Conservation (phyloP, 345 rosid genomes). For the Atalantia buxifolia region DNA sequence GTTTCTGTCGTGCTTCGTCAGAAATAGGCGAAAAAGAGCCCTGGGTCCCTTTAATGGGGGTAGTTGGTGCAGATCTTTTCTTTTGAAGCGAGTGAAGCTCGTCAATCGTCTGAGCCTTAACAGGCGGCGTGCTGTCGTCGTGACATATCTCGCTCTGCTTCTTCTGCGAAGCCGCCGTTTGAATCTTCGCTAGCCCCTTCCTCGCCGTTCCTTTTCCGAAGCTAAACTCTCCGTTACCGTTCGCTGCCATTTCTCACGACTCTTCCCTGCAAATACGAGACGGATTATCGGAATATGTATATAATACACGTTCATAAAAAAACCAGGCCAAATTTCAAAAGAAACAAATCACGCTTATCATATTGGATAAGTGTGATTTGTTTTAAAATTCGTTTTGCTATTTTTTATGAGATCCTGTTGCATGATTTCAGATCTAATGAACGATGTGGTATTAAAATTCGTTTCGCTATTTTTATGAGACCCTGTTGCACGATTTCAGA, state of each 20-base stretch:
- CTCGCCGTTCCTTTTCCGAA: slow-evolving; percentile 33
- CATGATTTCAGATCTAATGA: not conserved
- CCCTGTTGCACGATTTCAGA: not conserved
- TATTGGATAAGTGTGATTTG: not conserved
- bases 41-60: slow-evolving; percentile 49
- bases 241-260: slow-evolving; percentile 32
- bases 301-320: not conserved
- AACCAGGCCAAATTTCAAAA: not conserved
- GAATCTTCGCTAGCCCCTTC: slow-evolving; percentile 44
- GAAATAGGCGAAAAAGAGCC: slow-evolving; percentile 46
- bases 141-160: slow-evolving; percentile 50
- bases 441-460: not conserved
- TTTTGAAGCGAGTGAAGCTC: slow-evolving; percentile 92
- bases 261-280: not conserved
- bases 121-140: slow-evolving; percentile 70
- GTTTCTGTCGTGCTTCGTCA: slow-evolving; percentile 76
- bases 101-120: slow-evolving; percentile 81
- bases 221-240: slow-evolving; percentile 34
- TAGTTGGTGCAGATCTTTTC: slow-evolving; percentile 81
- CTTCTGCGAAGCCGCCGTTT: slow-evolving; percentile 31
- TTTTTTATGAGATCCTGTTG: not conserved
- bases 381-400: not conserved
- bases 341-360: not conserved
- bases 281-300: not conserved
- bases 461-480: not conserved